Evolutionary conservation across 225 moss, liverwort and hornwort species (phyloP).

Genomic region (Thuidium tamariscinum): DNA sequence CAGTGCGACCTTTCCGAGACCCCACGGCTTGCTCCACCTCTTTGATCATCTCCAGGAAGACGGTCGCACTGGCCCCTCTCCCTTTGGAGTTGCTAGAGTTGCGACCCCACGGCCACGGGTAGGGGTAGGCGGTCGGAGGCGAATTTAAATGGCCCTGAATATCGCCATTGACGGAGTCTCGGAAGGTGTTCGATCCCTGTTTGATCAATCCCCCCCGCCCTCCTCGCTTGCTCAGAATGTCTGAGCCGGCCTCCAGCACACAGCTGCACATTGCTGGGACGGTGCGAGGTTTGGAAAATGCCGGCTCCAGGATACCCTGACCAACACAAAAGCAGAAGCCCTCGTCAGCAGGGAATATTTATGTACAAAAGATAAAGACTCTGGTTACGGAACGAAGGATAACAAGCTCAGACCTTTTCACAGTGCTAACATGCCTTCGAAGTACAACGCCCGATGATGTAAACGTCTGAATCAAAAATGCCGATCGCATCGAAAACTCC

Average conservation of each 20-base stretch:
- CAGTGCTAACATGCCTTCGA: neutral
- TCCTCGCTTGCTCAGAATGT: conserved; percentile 23
- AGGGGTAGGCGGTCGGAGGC: conserved; percentile 28
- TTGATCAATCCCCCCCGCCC: conserved; percentile 3
- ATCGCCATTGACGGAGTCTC: conserved; percentile 34
- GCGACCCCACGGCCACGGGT: conserved; percentile 72
- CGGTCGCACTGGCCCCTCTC: conserved; percentile 41
- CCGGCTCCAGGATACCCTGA: conserved; percentile 88
- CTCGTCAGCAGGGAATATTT: neutral
- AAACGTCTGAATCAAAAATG: neutral
- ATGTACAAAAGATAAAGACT: neutral
- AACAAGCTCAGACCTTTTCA: neutral
- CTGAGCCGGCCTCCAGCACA: conserved; percentile 30
- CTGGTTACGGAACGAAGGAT: neutral
- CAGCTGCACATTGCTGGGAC: conserved; percentile 51
- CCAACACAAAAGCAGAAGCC: neutral
- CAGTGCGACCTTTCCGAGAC: conserved; percentile 79
- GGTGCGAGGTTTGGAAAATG: conserved; percentile 66
- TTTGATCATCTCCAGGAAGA: conserved; percentile 83
- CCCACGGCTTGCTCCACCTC: conserved; percentile 84
- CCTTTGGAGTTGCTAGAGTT: conserved; percentile 53
- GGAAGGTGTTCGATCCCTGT: conserved; percentile 27
- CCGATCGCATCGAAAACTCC: neutral
- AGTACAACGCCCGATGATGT: neutral
- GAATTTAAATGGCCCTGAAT: conserved; percentile 10